Percentiles rank a stretch among this genome's conserved stretches.
phyloP scores from a whole-genome alignment of 2,329 filamentous ascomycete species.

The Alternaria gansuensis region DNA sequence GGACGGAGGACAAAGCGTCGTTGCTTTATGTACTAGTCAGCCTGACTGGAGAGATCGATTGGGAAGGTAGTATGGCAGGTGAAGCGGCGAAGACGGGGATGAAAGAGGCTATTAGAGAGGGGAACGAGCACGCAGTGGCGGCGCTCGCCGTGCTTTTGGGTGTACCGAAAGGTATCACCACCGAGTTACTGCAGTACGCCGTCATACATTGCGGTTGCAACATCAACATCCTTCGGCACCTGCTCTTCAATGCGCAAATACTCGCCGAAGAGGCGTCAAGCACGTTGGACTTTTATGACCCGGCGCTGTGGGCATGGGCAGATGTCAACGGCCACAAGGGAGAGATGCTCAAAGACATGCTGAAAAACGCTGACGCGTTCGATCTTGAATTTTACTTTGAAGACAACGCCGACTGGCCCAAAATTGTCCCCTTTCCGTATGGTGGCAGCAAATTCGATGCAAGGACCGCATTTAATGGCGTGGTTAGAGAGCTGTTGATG shows the following conservation, averaged over 20 bases:
- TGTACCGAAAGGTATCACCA: slow-evolving; percentile 41
- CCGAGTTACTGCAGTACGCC: slow-evolving; percentile 41
- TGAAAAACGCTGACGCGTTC: slow-evolving; percentile 45
- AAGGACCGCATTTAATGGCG: slow-evolving; percentile 33
- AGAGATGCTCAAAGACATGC: slow-evolving; percentile 42
- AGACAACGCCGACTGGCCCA: slow-evolving; percentile 37
- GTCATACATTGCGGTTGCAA: slow-evolving; percentile 44
- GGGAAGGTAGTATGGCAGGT: slow-evolving; percentile 46
- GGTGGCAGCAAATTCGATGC: slow-evolving; percentile 47
- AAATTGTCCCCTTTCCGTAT: slow-evolving; percentile 49
- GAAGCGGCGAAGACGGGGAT: slow-evolving; percentile 48
- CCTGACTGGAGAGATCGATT: slow-evolving; percentile 48
- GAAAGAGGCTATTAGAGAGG: slow-evolving; percentile 38
- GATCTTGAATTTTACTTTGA: slow-evolving; percentile 48
- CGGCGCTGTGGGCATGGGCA: slow-evolving; percentile 47
- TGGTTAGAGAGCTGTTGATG: slow-evolving; percentile 41
- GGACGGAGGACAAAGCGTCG: slow-evolving; percentile 41
- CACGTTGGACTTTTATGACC: slow-evolving; percentile 47
- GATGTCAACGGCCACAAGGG: slow-evolving; percentile 42
- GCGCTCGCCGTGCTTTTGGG: slow-evolving; percentile 47
- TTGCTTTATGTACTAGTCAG: slow-evolving; percentile 49
- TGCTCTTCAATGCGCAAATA: slow-evolving; percentile 50
- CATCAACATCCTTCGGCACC: slow-evolving; percentile 42
- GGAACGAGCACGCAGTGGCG: slow-evolving; percentile 45
- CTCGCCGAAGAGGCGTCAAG: slow-evolving; percentile 27